Conservation (phyloP, 2,329 filamentous ascomycete species). For the Diaporthe australafricana region DNA sequence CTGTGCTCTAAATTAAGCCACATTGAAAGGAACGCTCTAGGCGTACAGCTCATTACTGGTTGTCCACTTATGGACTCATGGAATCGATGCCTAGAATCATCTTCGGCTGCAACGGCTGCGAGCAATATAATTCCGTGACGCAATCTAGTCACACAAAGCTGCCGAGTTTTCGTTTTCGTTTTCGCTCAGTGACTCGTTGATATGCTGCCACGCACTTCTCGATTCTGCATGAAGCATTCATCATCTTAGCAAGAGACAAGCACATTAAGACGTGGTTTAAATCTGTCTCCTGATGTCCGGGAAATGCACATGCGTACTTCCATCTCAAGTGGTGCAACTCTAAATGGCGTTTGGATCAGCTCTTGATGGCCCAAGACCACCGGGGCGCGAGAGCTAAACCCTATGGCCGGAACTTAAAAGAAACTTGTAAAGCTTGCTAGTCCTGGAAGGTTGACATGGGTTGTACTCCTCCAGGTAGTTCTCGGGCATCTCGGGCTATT, state of each 20-base stretch:
- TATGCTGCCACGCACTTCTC: neutral
- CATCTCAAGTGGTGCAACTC: no score
- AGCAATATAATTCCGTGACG: neutral
- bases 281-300: no score
- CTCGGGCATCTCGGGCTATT: no score
- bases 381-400: no score
- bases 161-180: slow-evolving; percentile 7
- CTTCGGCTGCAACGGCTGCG: neutral
- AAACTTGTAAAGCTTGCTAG: no score
- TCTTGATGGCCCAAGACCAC: no score
- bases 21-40: neutral
- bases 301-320: no score
- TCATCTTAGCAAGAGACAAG: no score
- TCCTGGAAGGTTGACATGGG: no score
- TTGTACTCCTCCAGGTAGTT: no score
- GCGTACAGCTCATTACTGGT: neutral
- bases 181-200: neutral
- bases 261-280: neutral
- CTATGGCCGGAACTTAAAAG: no score
- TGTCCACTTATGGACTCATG: neutral
- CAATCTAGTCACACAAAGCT: neutral
- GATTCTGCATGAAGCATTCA: neutral
- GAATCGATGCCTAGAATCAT: neutral
- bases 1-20: neutral
- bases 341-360: no score